Conservation (phyloP, 257 asterid genomes). For the Lycium barbarum region DNA sequence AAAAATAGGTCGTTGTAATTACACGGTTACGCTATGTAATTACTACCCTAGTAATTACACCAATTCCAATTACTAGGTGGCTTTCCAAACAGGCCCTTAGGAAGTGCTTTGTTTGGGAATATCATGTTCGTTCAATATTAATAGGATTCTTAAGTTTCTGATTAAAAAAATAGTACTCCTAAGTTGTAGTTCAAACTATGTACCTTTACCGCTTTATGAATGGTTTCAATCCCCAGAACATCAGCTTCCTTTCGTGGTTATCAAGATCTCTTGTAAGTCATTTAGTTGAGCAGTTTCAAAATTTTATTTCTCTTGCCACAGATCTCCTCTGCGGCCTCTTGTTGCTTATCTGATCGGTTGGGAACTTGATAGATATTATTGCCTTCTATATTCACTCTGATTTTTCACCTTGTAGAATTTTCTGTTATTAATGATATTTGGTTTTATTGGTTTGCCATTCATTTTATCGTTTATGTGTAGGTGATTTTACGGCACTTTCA, state of each 20-base stretch:
- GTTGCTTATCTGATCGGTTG: neutral
- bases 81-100: too few relatives aligned
- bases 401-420: conserved; percentile 7
- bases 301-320: neutral
- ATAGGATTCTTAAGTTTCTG: neutral
- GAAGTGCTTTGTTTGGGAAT: conserved; percentile 13
- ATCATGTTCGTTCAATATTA: neutral
- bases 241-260: conserved; percentile 14
- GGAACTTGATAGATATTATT: neutral
- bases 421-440: conserved; percentile 10
- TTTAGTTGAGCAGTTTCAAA: conserved; percentile 23
- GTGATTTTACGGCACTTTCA: neutral
- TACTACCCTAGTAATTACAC: too few relatives aligned
- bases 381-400: neutral
- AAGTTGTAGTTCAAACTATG: neutral
- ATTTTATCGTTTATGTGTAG: neutral
- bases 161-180: neutral
- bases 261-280: neutral
- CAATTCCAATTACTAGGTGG: too few relatives aligned
- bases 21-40: too few relatives aligned
- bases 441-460: neutral
- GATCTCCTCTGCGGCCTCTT: neutral
- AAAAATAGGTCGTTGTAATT: too few relatives aligned
- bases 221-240: neutral
- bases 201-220: conserved; percentile 22